Evolutionary conservation across 2,329 filamentous ascomycete species (phyloP).

Genomic region (Colletotrichum ledebouriae): DNA sequence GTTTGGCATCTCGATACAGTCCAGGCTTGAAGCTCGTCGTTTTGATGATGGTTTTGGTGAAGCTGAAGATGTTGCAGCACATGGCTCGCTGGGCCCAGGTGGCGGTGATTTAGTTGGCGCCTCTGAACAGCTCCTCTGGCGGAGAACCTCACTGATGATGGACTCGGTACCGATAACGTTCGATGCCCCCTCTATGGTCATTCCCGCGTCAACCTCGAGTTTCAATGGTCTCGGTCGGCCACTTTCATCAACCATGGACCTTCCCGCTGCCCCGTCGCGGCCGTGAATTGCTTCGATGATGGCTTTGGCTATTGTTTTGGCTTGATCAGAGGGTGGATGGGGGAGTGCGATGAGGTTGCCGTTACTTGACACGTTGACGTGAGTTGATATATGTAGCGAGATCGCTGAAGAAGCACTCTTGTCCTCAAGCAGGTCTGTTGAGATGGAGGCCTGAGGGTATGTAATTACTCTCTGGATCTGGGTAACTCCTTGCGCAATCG

Average conservation of each 20-base stretch:
- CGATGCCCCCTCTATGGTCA: conserved; percentile 58
- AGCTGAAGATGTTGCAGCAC: neutral
- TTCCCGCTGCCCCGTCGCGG: conserved; percentile 56
- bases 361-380: conserved; percentile 60
- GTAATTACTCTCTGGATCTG: neutral
- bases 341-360: conserved; percentile 63
- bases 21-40: conserved; percentile 43
- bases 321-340: conserved; percentile 55
- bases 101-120: neutral
- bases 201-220: conserved; percentile 60
- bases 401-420: conserved; percentile 54
- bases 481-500: neutral
- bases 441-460: neutral
- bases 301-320: conserved; percentile 58
- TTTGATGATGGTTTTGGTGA: conserved; percentile 23
- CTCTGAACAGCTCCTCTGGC: conserved; percentile 36
- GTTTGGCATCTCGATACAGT: conserved; percentile 36
- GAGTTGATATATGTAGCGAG: conserved; percentile 62
- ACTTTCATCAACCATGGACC: conserved; percentile 62
- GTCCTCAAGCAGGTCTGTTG: neutral
- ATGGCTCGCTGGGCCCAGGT: neutral
- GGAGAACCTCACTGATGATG: conserved; percentile 48
- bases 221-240: conserved; percentile 57
- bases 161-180: conserved; percentile 59
- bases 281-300: conserved; percentile 58